A percentile compares a stretch with the other conserved stretches of the same genome.
Evolutionary conservation across 331 rosid species (phyloP).

Genomic region (Arachis monticola): DNA sequence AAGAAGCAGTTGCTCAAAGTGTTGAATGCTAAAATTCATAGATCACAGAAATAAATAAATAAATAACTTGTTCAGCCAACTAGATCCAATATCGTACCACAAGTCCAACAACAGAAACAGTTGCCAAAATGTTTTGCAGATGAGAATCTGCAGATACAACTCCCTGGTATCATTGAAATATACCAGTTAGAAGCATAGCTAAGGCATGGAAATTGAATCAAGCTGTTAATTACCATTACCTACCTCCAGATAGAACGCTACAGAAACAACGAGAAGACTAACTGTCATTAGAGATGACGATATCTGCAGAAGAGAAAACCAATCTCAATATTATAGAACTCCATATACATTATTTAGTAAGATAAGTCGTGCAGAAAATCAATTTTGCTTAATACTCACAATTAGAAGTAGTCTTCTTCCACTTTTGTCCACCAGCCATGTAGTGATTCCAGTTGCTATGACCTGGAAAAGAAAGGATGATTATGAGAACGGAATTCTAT

Average conservation of each 20-base stretch:
- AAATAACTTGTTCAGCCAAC: neutral
- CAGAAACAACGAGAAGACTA: slow-evolving; percentile 72
- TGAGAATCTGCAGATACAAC: slow-evolving; percentile 49
- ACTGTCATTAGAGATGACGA: slow-evolving; percentile 71
- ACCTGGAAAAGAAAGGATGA: slow-evolving; percentile 53
- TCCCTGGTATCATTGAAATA: slow-evolving; percentile 49
- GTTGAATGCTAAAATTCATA: neutral
- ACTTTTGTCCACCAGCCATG: slow-evolving; percentile 82
- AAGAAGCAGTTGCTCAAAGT: slow-evolving; percentile 27
- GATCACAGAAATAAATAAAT: neutral
- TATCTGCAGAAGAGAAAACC: slow-evolving; percentile 51
- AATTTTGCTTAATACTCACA: slow-evolving; percentile 48
- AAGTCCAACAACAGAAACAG: slow-evolving; percentile 69
- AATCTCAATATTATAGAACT: slow-evolving; percentile 18
- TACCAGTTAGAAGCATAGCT: slow-evolving; percentile 26
- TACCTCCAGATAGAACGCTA: slow-evolving; percentile 77
- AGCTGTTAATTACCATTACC: slow-evolving; percentile 26
- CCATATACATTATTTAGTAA: slow-evolving; percentile 15
- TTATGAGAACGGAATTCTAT: slow-evolving; percentile 11
- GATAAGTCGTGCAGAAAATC: neutral
- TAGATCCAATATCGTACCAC: slow-evolving; percentile 59
- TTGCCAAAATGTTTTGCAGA: slow-evolving; percentile 53
- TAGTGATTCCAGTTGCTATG: slow-evolving; percentile 70
- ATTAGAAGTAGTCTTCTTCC: slow-evolving; percentile 80
- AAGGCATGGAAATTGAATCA: slow-evolving; percentile 25